phyloP scores from a whole-genome alignment of 1,284 basidiomycete genomes.

The Hymenochaete sp. region DNA sequence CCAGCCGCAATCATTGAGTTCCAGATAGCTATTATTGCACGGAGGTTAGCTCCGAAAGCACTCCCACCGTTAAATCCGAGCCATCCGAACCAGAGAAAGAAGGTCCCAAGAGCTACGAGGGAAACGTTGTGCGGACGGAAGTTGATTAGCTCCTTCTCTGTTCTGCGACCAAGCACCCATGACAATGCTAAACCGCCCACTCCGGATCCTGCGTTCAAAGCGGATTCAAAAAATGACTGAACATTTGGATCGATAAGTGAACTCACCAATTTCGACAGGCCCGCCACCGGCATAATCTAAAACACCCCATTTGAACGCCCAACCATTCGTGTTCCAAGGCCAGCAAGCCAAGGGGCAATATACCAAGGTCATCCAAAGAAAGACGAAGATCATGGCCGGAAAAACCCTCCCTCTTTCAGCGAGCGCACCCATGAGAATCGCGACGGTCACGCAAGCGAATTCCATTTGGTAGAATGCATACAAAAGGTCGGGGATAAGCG shows the following conservation, averaged over 20 bases:
- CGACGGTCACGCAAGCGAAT: conserved; percentile 73
- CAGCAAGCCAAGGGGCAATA: conserved; percentile 77
- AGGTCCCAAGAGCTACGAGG: conserved; percentile 80
- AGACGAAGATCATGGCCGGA: conserved; percentile 83
- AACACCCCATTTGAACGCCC: conserved; percentile 87
- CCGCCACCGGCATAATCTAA: conserved; percentile 86
- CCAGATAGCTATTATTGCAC: conserved; percentile 81
- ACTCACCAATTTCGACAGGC: conserved; percentile 91
- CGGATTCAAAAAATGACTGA: no score
- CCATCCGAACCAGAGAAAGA: conserved; percentile 89
- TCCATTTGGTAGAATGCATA: conserved; percentile 89
- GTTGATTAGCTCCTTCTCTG: conserved; percentile 76
- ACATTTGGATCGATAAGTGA: no score
- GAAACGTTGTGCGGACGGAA: conserved; percentile 93
- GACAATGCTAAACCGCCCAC: conserved; percentile 82
- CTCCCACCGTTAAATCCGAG: conserved; percentile 50
- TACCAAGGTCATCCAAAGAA: conserved; percentile 79
- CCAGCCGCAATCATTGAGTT: conserved; percentile 80
- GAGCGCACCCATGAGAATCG: conserved; percentile 71
- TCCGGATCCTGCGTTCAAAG: no score
- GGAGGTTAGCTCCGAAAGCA: conserved; percentile 85
- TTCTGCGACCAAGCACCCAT: conserved; percentile 69
- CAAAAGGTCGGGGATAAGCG: conserved; percentile 60
- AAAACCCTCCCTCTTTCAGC: conserved; percentile 85
- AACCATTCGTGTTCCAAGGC: conserved; percentile 74